phyloP scores from a whole-genome alignment of 2,329 filamentous ascomycete genomes.

The Colletotrichum sp. region DNA sequence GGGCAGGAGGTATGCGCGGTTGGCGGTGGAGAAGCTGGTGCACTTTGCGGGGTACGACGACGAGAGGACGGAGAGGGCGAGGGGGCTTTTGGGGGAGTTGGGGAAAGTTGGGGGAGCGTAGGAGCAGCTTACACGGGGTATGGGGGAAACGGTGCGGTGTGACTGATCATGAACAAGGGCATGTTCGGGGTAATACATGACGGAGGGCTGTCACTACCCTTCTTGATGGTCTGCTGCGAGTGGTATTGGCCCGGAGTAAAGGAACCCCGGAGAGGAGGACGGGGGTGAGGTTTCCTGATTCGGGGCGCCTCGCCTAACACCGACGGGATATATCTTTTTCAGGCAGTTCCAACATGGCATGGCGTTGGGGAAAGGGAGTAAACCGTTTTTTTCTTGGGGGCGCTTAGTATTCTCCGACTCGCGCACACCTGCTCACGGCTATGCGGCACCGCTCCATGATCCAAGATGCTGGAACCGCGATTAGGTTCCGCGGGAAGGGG shows the following conservation, averaged over 20 bases:
- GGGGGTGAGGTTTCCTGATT: neutral
- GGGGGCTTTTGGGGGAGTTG: conserved; percentile 5
- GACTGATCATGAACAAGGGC: neutral
- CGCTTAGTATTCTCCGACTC: neutral
- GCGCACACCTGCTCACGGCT: neutral
- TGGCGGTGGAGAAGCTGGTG: conserved; percentile 24
- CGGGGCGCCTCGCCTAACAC: neutral
- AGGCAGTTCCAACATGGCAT: neutral
- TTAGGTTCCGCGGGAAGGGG: conserved; percentile 1
- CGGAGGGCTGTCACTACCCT: neutral
- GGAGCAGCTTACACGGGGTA: neutral
- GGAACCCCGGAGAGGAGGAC: neutral
- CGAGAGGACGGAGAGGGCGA: conserved; percentile 24
- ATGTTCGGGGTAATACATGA: neutral
- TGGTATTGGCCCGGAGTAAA: neutral
- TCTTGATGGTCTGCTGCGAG: neutral
- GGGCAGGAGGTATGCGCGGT: conserved; percentile 23
- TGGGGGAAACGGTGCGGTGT: neutral
- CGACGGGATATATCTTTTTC: neutral
- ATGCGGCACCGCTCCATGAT: neutral
- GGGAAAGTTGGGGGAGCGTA: neutral
- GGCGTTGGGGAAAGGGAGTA: neutral
- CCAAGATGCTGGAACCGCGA: neutral
- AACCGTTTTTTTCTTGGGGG: neutral
- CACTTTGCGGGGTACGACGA: conserved; percentile 27